phyloP scores from a whole-genome alignment of 169 alveolate genomes.

The Cryptosporidium canis region DNA sequence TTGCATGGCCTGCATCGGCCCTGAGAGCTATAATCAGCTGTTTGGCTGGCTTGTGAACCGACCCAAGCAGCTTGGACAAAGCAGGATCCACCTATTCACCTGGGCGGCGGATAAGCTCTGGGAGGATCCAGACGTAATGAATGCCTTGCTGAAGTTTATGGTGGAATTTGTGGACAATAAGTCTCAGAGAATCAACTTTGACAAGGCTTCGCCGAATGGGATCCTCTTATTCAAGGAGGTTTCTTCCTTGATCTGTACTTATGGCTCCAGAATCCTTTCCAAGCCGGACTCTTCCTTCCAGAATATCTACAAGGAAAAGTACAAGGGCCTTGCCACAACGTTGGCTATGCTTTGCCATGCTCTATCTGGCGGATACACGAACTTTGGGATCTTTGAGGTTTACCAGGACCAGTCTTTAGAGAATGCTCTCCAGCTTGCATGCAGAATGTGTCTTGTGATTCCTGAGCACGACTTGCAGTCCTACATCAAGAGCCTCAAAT shows the following conservation, averaged over 20 bases:
- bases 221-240: conserved; percentile 89
- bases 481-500: conserved; percentile 84
- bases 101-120: conserved; percentile 89
- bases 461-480: conserved; percentile 88
- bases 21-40: conserved; percentile 87
- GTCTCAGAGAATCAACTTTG: conserved; percentile 90
- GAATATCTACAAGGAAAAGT: conserved; percentile 88
- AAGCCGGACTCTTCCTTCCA: conserved; percentile 79
- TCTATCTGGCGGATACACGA: conserved; percentile 90
- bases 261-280: conserved; percentile 77
- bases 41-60: conserved; percentile 89
- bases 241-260: conserved; percentile 83
- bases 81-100: conserved; percentile 83
- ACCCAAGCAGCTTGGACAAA: conserved; percentile 84
- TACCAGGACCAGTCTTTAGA: conserved; percentile 90
- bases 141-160: conserved; percentile 91
- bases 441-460: conserved; percentile 87
- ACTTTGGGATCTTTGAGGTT: conserved; percentile 92
- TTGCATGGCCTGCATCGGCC: conserved; percentile 80
- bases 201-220: conserved; percentile 92
- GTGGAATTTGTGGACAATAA: conserved; percentile 85
- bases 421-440: conserved; percentile 87
- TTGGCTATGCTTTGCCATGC: conserved; percentile 88
- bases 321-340: conserved; percentile 90
- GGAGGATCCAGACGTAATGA: conserved; percentile 89